phyloP scores from a whole-genome alignment of 140 eudicot genomes.

The Senecio squalidus region DNA sequence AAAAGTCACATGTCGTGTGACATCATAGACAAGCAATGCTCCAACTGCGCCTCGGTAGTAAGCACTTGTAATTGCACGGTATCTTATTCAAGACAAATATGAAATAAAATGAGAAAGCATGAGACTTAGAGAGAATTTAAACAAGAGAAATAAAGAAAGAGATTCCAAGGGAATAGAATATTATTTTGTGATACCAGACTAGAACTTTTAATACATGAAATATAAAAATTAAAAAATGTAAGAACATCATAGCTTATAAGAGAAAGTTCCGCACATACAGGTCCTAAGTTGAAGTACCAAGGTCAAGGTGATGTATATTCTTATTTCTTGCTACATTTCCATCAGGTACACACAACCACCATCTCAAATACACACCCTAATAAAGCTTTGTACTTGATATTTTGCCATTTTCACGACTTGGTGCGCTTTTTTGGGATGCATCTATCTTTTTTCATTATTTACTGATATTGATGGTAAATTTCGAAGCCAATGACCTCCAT shows the following conservation, averaged over 20 bases:
- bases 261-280: background rate
- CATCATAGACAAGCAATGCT: conserved; percentile 26
- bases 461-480: background rate
- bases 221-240: background rate
- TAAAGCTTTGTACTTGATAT: background rate
- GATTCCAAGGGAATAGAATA: background rate
- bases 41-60: conserved; percentile 34
- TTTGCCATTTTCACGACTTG: background rate
- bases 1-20: conserved; percentile 23
- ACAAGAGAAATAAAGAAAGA: background rate
- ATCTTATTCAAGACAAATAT: conserved; percentile 7
- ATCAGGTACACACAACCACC: background rate
- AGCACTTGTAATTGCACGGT: conserved; percentile 31
- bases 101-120: background rate
- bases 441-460: background rate
- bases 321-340: background rate
- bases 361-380: background rate
- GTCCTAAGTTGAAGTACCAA: background rate
- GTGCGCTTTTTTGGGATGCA: background rate
- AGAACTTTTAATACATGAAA: background rate
- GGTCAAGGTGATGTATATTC: background rate
- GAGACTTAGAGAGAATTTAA: background rate
- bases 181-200: background rate
- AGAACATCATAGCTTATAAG: background rate
- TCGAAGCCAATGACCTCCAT: background rate